phyloP scores from a whole-genome alignment of 352 stramenopile genomes.

The Globisporangium solare region DNA sequence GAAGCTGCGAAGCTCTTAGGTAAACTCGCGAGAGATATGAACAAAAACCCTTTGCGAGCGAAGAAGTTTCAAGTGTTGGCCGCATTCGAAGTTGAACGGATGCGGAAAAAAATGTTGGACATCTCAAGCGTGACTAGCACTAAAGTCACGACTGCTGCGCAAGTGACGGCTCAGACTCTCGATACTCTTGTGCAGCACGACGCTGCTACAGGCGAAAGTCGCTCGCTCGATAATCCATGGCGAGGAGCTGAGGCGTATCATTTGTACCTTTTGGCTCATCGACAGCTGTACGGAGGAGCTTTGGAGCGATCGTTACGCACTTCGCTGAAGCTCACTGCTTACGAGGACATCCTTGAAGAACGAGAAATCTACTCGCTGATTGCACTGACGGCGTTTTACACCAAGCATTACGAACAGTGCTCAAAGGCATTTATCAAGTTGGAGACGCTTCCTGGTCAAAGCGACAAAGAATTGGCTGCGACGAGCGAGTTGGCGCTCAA shows the following conservation, averaged over 20 bases:
- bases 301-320: slow-evolving; percentile 83
- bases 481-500: slow-evolving; percentile 76
- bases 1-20: slow-evolving; percentile 89
- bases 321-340: slow-evolving; percentile 82
- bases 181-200: slow-evolving; percentile 90
- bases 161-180: slow-evolving; percentile 88
- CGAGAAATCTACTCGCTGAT: slow-evolving; percentile 92
- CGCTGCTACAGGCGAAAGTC: slow-evolving; percentile 70
- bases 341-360: slow-evolving; percentile 90
- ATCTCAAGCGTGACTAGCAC: slow-evolving; percentile 47
- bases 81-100: slow-evolving; percentile 92
- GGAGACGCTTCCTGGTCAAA: slow-evolving; percentile 69
- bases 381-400: slow-evolving; percentile 90
- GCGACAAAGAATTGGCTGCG: slow-evolving; percentile 50
- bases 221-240: slow-evolving; percentile 91
- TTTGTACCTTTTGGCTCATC: slow-evolving; percentile 90
- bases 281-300: slow-evolving; percentile 87
- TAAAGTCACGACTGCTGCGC: slow-evolving; percentile 63
- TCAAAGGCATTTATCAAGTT: slow-evolving; percentile 91
- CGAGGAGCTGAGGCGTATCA: slow-evolving; percentile 92
- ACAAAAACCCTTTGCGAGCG: slow-evolving; percentile 77
- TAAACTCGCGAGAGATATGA: slow-evolving; percentile 81
- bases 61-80: slow-evolving; percentile 94
- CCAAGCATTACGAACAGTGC: slow-evolving; percentile 88
- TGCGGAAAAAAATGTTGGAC: slow-evolving; percentile 89